Evolutionary conservation across 192 early-diverging fungal genomes (phyloP).

Genomic region (Mortierella antarctica): DNA sequence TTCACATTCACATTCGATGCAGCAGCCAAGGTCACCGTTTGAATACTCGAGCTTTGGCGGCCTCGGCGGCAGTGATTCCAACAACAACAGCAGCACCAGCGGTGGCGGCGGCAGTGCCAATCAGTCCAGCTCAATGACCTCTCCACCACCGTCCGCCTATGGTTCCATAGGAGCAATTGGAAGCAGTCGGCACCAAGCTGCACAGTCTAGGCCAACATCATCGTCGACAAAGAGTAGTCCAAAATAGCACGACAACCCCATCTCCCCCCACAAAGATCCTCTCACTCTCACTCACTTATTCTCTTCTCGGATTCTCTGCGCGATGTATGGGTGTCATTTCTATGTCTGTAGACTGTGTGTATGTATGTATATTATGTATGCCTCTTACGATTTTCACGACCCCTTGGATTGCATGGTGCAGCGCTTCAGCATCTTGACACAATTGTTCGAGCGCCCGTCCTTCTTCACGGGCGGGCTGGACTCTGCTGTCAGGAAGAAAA

Average conservation of each 20-base stretch:
- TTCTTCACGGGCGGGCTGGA: too few species aligned
- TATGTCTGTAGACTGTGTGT: too few species aligned
- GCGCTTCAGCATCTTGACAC: too few species aligned
- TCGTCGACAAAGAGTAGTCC: not conserved
- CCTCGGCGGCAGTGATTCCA: not conserved
- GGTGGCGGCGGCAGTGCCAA: not conserved
- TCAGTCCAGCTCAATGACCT: not conserved
- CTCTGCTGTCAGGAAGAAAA: too few species aligned
- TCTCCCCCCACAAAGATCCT: too few species aligned
- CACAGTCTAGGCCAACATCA: not conserved
- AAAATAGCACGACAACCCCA: not conserved
- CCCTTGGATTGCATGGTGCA: too few species aligned
- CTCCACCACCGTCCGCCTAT: conserved; percentile 6
- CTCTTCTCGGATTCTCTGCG: too few species aligned
- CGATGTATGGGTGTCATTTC: too few species aligned
- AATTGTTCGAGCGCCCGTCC: too few species aligned
- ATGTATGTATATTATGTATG: too few species aligned
- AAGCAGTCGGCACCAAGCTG: conserved; percentile 7
- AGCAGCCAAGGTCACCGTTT: conserved; percentile 3
- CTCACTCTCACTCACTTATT: too few species aligned
- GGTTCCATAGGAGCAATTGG: conserved; percentile 26
- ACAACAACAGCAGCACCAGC: not conserved
- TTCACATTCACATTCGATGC: conserved; percentile 4
- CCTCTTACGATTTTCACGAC: too few species aligned
- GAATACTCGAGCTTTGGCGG: conserved; percentile 33